A percentile compares a stretch with the other conserved stretches of the same genome.
Evolutionary conservation across 2,329 filamentous ascomycete genomes (phyloP).

Genomic region (Nothomitra cinnamomea): DNA sequence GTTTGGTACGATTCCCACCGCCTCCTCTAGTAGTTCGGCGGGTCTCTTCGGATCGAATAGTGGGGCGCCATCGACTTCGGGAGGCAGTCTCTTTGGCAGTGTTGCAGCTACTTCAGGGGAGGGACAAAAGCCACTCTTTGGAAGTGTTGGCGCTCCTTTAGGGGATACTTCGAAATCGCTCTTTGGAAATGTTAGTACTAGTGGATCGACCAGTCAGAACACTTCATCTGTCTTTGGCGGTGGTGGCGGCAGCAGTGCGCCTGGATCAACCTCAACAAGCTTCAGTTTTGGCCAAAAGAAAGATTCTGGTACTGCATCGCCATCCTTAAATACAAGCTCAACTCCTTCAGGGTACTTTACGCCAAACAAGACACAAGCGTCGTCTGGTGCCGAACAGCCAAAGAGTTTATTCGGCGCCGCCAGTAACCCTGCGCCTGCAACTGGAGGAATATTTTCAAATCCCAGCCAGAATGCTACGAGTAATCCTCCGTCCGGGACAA

Average conservation of each 20-base stretch:
- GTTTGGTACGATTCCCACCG: constrained; percentile 17
- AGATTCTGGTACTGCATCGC: constrained; percentile 12
- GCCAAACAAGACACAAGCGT: constrained; percentile 19
- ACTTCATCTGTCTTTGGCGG: constrained; percentile 16
- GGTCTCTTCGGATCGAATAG: constrained; percentile 15
- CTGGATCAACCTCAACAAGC: constrained; percentile 5
- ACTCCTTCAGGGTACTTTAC: constrained; percentile 18
- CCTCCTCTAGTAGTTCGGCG: constrained; percentile 9
- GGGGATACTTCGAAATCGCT: not conserved
- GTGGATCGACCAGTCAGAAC: constrained; percentile 12
- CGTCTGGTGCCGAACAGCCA: constrained; percentile 18
- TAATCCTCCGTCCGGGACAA: constrained; percentile 4
- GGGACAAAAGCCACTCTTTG: constrained; percentile 8
- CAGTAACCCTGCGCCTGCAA: constrained; percentile 12
- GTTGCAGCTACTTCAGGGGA: not conserved
- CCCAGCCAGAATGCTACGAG: constrained; percentile 4
- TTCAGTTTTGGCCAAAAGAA: constrained; percentile 20
- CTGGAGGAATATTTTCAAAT: constrained; percentile 19
- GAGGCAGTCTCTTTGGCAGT: constrained; percentile 24
- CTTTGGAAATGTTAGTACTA: constrained; percentile 1
- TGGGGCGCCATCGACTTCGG: constrained; percentile 14
- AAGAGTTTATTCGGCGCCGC: constrained; percentile 19
- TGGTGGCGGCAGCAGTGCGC: not conserved
- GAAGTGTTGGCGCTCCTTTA: not conserved
- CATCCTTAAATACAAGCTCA: constrained; percentile 9